These are phyloP conservation scores for Nitzschia sp. DNA, from an alignment of 108 stramenopile species.

Conservation along the genomic window DNA sequence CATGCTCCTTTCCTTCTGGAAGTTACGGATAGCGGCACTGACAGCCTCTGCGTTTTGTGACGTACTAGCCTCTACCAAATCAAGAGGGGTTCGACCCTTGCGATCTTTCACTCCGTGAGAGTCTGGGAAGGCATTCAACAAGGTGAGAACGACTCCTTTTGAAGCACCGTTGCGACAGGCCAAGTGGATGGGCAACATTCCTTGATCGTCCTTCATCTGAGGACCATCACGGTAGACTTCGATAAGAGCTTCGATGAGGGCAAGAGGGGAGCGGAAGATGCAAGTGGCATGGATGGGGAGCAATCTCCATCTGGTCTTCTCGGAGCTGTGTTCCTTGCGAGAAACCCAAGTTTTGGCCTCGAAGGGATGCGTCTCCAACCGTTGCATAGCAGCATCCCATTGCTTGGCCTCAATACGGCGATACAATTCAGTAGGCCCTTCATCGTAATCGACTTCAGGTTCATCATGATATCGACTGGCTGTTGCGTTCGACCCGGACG, in stretches of 20 bases:
- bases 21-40: conserved; percentile 59
- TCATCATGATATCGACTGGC: conserved; percentile 43
- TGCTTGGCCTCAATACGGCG: conserved; percentile 80
- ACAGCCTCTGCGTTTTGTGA: conserved; percentile 86
- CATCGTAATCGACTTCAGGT: conserved; percentile 81
- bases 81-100: conserved; percentile 75
- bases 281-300: conserved; percentile 84
- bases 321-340: conserved; percentile 57
- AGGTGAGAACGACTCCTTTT: conserved; percentile 79
- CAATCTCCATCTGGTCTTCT: conserved; percentile 72
- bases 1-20: conserved; percentile 38
- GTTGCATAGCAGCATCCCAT: conserved; percentile 80
- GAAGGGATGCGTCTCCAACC: conserved; percentile 57
- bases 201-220: conserved; percentile 87
- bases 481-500: conserved; percentile 21
- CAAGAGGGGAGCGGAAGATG: conserved; percentile 74
- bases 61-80: conserved; percentile 65
- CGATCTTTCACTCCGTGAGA: conserved; percentile 70
- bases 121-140: conserved; percentile 70
- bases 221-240: conserved; percentile 71
- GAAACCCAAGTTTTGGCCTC: conserved; percentile 84
- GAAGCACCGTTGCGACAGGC: conserved; percentile 87
- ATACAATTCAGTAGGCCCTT: conserved; percentile 76
- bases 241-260: conserved; percentile 78
- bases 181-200: conserved; percentile 86